These are phyloP conservation scores for Bassia scoparia DNA, from an alignment of 148 eudicot species.

Conservation along the genomic window DNA sequence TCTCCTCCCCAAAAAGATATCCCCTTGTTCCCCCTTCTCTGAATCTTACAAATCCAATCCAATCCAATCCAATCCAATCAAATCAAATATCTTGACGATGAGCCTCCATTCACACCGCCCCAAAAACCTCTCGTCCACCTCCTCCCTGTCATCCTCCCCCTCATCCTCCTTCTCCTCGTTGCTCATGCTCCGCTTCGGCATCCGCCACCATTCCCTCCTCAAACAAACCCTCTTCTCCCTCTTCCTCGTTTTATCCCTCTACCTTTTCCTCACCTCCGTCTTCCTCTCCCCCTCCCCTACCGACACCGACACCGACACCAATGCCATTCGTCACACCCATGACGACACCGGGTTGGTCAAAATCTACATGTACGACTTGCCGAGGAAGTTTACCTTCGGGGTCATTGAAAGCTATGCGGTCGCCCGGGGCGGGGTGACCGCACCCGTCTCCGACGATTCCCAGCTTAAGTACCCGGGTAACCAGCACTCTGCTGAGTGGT, in stretches of 20 bases:
- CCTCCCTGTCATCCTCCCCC: too few species aligned
- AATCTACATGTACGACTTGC: slow-evolving; percentile 76
- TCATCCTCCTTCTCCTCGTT: neutral
- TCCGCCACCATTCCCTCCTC: slow-evolving; percentile 27
- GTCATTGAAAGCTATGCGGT: slow-evolving; percentile 72
- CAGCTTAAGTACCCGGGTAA: slow-evolving; percentile 73
- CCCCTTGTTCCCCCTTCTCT: too few species aligned
- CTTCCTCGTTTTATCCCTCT: slow-evolving; percentile 12
- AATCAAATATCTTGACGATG: too few species aligned
- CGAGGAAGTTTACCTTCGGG: slow-evolving; percentile 73
- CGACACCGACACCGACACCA: neutral
- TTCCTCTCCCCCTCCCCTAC: slow-evolving; percentile 14
- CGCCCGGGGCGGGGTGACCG: slow-evolving; percentile 42
- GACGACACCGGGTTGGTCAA: slow-evolving; percentile 9
- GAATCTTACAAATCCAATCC: too few species aligned
- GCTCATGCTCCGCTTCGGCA: neutral
- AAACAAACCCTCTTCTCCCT: slow-evolving; percentile 34
- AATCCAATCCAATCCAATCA: too few species aligned
- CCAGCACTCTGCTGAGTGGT: slow-evolving; percentile 93
- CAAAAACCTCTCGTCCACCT: too few species aligned
- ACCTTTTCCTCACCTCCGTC: slow-evolving; percentile 22
- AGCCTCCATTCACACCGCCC: too few species aligned
- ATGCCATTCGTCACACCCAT: neutral
- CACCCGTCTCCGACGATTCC: slow-evolving; percentile 26
- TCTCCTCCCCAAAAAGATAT: too few species aligned